A percentile compares a stretch with the other conserved stretches of the same genome.
phyloP scores from a whole-genome alignment of 2,329 filamentous ascomycete species.

The Fusarium sp. region DNA sequence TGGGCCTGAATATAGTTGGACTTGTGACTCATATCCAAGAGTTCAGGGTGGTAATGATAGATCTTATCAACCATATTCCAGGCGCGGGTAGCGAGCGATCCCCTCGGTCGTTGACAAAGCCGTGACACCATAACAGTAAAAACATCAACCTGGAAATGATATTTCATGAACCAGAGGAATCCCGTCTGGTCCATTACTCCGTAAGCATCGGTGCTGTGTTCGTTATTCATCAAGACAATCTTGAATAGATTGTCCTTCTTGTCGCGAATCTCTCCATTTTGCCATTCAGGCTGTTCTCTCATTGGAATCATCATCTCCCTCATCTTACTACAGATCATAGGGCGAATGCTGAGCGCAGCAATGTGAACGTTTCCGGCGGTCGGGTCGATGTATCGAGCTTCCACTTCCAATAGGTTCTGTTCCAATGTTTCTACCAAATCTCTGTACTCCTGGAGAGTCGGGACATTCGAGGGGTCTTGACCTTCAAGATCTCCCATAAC shows the following conservation, averaged over 20 bases:
- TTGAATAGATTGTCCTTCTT: slow-evolving; percentile 68
- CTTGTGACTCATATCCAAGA: slow-evolving; percentile 62
- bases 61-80: slow-evolving; percentile 62
- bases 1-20: slow-evolving; percentile 59
- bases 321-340: slow-evolving; percentile 63
- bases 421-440: slow-evolving; percentile 58
- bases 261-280: slow-evolving; percentile 59
- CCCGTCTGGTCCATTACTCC: slow-evolving; percentile 57
- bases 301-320: slow-evolving; percentile 61
- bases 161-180: slow-evolving; percentile 67
- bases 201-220: slow-evolving; percentile 61
- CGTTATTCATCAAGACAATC: slow-evolving; percentile 61
- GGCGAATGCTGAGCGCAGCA: slow-evolving; percentile 61
- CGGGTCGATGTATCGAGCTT: slow-evolving; percentile 63
- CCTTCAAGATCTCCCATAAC: slow-evolving; percentile 57
- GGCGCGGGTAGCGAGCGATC: slow-evolving; percentile 64
- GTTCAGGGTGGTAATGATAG: slow-evolving; percentile 63
- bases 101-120: slow-evolving; percentile 62
- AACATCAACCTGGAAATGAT: slow-evolving; percentile 67
- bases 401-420: slow-evolving; percentile 57
- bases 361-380: slow-evolving; percentile 65
- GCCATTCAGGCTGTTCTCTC: slow-evolving; percentile 61
- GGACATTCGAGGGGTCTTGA: slow-evolving; percentile 41
- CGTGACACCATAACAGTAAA: slow-evolving; percentile 68
- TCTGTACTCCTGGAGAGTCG: slow-evolving; percentile 57